phyloP scores from a whole-genome alignment of 2,329 filamentous ascomycete genomes.

The Raffaelea deltoideospora region DNA sequence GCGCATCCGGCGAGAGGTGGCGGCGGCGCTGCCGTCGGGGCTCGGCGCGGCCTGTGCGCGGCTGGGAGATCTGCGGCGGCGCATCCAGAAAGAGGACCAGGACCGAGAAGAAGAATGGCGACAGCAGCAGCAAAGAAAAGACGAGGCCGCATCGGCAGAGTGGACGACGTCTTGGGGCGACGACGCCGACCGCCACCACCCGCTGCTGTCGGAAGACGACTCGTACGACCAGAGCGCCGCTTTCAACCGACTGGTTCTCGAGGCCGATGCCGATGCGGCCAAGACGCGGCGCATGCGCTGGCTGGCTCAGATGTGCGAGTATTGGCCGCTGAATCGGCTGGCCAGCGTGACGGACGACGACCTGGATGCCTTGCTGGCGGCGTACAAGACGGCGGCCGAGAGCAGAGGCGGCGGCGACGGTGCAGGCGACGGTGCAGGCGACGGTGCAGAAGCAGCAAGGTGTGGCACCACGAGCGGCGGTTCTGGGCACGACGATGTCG shows the following conservation, averaged over 20 bases:
- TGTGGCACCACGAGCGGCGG: no score
- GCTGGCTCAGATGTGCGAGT: constrained; percentile 94
- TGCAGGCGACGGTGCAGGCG: no score
- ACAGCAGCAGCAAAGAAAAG: not conserved
- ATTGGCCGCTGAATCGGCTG: constrained; percentile 81
- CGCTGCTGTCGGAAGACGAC: constrained; percentile 25
- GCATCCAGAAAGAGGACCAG: no score
- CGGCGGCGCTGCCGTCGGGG: constrained; percentile 57
- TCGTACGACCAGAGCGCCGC: constrained; percentile 59
- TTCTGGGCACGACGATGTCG: no score
- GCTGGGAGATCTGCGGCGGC: constrained; percentile 56
- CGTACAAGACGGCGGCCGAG: constrained; percentile 36
- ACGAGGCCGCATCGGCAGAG: not conserved
- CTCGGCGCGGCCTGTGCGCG: constrained; percentile 65
- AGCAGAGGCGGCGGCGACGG: no score
- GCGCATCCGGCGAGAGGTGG: constrained; percentile 76
- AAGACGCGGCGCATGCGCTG: constrained; percentile 79
- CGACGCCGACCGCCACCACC: not conserved
- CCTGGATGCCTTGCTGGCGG: constrained; percentile 58
- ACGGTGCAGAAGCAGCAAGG: no score
- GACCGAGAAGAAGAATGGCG: constrained; percentile 20
- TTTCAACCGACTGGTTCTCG: constrained; percentile 72
- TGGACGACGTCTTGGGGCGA: constrained; percentile 4
- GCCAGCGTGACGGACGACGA: constrained; percentile 68
- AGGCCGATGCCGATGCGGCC: constrained; percentile 56